Evolutionary conservation across 371 early-diverging fungal genomes (phyloP).

Genomic region (Mucor saturninus): DNA sequence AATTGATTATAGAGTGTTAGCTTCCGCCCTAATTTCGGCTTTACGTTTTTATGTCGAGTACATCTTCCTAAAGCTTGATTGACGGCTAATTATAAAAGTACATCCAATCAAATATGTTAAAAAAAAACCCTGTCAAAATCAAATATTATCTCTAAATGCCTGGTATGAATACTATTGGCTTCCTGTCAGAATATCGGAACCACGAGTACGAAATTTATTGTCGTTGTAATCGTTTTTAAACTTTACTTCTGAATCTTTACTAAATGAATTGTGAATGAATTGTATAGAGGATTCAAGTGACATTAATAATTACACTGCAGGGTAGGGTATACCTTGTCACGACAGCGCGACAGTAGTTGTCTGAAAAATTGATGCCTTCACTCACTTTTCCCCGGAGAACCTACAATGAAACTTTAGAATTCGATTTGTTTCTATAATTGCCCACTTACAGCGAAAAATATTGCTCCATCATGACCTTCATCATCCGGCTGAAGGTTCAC

Average conservation of each 20-base stretch:
- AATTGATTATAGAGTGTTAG: too few relatives aligned
- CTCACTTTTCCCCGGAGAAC: conserved; percentile 90
- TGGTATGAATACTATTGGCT: conserved; percentile 74
- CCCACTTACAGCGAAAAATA: conserved; percentile 61
- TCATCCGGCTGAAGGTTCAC: conserved; percentile 17
- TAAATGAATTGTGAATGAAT: too few relatives aligned
- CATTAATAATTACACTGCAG: conserved; percentile 32
- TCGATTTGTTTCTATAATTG: not conserved
- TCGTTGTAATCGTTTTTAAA: conserved; percentile 51
- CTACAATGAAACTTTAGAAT: conserved; percentile 11
- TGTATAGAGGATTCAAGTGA: too few relatives aligned
- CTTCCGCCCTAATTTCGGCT: too few relatives aligned
- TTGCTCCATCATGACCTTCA: conserved; percentile 52
- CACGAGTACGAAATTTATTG: conserved; percentile 3
- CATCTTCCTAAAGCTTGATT: conserved; percentile 96
- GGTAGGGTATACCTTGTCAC: conserved; percentile 93
- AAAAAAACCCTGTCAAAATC: too few relatives aligned
- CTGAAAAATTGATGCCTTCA: conserved; percentile 96
- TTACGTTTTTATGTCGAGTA: conserved; percentile 82
- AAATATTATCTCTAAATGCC: conserved; percentile 73
- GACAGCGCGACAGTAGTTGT: conserved; percentile 88
- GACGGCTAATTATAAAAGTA: too few relatives aligned
- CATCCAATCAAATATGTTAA: too few relatives aligned
- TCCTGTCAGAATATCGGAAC: conserved; percentile 27
- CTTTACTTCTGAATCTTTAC: conserved; percentile 46